A percentile compares a stretch with the other conserved stretches of the same genome.
These are phyloP conservation scores for Cenococcum geophilum DNA, from an alignment of 495 filamentous ascomycete species.

Conservation along the genomic window DNA sequence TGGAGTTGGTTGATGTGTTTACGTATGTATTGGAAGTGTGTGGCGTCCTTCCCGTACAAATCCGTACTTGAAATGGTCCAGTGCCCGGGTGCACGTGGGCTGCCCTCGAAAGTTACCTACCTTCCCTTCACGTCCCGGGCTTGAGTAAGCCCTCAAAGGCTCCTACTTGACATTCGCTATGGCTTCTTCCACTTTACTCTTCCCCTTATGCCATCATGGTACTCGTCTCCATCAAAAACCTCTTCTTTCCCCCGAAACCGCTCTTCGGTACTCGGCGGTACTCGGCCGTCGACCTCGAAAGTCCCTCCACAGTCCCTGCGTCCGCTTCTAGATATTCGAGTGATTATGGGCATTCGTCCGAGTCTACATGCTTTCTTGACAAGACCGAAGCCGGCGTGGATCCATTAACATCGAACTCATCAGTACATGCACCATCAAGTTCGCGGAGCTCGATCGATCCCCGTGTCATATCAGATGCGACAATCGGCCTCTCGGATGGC, in stretches of 20 bases:
- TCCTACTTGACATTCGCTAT: neutral
- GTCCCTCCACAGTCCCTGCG: neutral
- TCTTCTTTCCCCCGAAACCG: neutral
- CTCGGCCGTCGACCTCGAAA: neutral
- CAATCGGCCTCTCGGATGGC: conserved; percentile 56
- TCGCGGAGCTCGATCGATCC: conserved; percentile 12
- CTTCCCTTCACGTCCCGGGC: neutral
- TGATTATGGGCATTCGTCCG: neutral
- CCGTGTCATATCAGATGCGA: conserved; percentile 42
- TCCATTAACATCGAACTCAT: neutral
- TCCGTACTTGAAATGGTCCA: too few relatives aligned
- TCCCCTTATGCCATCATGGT: neutral
- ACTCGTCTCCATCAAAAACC: neutral
- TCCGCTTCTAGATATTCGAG: neutral
- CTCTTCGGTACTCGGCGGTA: neutral
- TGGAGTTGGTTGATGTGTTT: too few relatives aligned
- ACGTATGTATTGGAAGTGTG: too few relatives aligned
- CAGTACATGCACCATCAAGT: neutral
- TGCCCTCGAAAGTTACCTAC: neutral
- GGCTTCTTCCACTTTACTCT: neutral
- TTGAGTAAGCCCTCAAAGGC: neutral
- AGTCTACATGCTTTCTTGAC: neutral
- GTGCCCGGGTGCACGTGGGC: neutral
- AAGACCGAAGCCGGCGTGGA: neutral
- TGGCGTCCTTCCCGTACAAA: too few relatives aligned